Percentiles rank a stretch among this genome's conserved stretches.
phyloP scores from a whole-genome alignment of 768 basidiomycete genomes.

The Dioszegia hungarica region DNA sequence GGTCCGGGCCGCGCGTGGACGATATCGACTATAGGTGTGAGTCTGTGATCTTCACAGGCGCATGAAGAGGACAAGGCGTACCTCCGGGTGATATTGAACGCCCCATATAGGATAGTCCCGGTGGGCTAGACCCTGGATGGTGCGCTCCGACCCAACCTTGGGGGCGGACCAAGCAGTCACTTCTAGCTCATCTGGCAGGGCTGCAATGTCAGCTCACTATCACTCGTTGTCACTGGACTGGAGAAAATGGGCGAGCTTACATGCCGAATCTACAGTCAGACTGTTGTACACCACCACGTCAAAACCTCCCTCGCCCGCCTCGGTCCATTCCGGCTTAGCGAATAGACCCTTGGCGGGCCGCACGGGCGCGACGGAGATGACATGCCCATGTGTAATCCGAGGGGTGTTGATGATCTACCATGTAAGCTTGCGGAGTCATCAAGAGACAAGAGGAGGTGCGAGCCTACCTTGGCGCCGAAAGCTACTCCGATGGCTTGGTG shows the following conservation, averaged over 20 bases:
- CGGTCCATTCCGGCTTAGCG: constrained; percentile 20
- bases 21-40: constrained; percentile 37
- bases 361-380: constrained; percentile 36
- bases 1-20: constrained; percentile 31
- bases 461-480: constrained; percentile 41
- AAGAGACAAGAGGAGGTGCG: background rate
- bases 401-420: constrained; percentile 46
- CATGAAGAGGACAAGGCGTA: constrained; percentile 1
- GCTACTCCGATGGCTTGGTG: constrained; percentile 48
- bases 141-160: constrained; percentile 11
- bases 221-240: background rate
- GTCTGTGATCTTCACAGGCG: background rate
- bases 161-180: constrained; percentile 42
- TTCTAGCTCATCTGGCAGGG: constrained; percentile 36
- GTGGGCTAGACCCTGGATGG: constrained; percentile 43
- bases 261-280: constrained; percentile 36
- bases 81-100: constrained; percentile 49
- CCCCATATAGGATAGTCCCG: constrained; percentile 40
- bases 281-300: constrained; percentile 48
- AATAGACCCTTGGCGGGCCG: constrained; percentile 24
- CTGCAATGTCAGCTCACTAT: constrained; percentile 16
- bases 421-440: background rate
- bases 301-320: constrained; percentile 13
- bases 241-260: too few relatives aligned
- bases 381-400: constrained; percentile 45